Evolutionary conservation across 495 filamentous ascomycete species (phyloP).

Genomic region (Penicillium herquei): DNA sequence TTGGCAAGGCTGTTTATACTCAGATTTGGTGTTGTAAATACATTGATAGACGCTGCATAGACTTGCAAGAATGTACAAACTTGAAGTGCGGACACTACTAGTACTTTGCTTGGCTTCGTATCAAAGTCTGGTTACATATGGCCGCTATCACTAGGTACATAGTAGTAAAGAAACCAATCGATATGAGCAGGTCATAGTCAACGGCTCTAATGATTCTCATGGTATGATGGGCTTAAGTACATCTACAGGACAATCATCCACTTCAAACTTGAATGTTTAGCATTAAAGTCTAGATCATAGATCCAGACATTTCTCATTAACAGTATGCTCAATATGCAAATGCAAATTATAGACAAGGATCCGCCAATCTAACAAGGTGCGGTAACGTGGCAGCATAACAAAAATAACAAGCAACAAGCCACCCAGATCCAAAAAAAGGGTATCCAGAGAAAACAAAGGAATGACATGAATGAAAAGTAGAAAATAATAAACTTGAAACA

Average conservation of each 20-base stretch:
- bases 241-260: too few species aligned
- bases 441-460: conserved; percentile 15
- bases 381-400: conserved; percentile 3
- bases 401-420: background rate
- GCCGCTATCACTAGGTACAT: too few species aligned
- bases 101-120: too few species aligned
- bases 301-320: conserved; percentile 7
- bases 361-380: conserved; percentile 6
- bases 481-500: conserved; percentile 6
- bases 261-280: background rate
- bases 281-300: background rate
- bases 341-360: conserved; percentile 18
- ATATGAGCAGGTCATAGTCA: too few species aligned
- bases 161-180: too few species aligned
- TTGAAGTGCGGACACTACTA: too few species aligned
- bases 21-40: too few species aligned
- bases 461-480: background rate
- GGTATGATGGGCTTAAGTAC: too few species aligned
- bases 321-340: conserved; percentile 14
- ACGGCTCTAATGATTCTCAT: too few species aligned
- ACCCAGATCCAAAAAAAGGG: conserved; percentile 15
- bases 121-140: too few species aligned
- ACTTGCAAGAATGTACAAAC: too few species aligned
- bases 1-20: background rate
- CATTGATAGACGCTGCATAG: too few species aligned